These are phyloP conservation scores for Sanghuangporus baumii DNA, from an alignment of 1,284 basidiomycete species.

Conservation along the genomic window DNA sequence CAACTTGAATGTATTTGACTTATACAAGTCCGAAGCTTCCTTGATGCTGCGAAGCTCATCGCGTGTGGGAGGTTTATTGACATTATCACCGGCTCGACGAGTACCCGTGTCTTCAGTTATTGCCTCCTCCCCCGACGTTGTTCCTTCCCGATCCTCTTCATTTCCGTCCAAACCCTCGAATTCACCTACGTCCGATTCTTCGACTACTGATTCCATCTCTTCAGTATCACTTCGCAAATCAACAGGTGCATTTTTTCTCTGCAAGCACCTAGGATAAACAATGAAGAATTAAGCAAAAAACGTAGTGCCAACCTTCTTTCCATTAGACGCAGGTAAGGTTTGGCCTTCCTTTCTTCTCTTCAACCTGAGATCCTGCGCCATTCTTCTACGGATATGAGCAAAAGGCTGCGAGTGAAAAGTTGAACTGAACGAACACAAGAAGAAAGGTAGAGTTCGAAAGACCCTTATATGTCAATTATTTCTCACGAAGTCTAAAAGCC, in stretches of 20 bases:
- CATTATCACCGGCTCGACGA: conserved; percentile 20
- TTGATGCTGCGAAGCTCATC: conserved; percentile 75
- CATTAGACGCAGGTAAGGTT: neutral
- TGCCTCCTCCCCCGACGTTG: conserved; percentile 7
- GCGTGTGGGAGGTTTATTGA: conserved; percentile 52
- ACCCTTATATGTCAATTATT: neutral
- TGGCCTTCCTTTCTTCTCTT: neutral
- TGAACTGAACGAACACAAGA: neutral
- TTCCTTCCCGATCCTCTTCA: conserved; percentile 26
- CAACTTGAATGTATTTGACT: conserved; percentile 81
- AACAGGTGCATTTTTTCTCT: neutral
- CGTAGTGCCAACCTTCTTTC: neutral
- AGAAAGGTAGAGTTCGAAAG: neutral
- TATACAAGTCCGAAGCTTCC: conserved; percentile 74
- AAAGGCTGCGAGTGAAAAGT: neutral
- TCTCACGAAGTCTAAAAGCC: conserved; percentile 9
- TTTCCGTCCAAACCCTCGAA: conserved; percentile 26
- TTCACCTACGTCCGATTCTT: conserved; percentile 6
- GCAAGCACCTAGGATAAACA: neutral
- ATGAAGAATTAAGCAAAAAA: neutral
- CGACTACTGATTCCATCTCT: neutral
- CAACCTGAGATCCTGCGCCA: conserved; percentile 1
- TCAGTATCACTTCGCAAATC: neutral
- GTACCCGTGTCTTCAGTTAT: neutral
- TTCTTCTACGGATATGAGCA: neutral